Evolutionary conservation across 1,284 basidiomycete genomes (phyloP).

Genomic region (Schizophyllum amplum): DNA sequence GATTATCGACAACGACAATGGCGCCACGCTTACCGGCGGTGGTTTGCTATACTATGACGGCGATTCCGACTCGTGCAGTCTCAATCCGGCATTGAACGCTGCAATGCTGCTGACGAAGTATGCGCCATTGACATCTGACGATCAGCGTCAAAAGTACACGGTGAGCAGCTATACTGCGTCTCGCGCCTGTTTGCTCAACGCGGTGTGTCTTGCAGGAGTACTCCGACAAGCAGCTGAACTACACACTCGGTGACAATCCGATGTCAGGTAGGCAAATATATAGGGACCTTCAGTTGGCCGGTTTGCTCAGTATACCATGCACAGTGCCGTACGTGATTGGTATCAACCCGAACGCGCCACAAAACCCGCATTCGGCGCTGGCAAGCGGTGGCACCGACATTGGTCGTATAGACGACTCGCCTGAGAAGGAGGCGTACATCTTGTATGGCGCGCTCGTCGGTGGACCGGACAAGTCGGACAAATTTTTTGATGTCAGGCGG

Average conservation of each 20-base stretch:
- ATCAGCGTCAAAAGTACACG: conserved; percentile 16
- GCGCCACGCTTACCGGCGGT: conserved; percentile 40
- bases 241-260: conserved; percentile 79
- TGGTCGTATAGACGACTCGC: conserved; percentile 62
- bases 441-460: conserved; percentile 86
- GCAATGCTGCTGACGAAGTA: conserved; percentile 79
- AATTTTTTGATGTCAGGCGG: conserved; percentile 77
- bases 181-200: not conserved
- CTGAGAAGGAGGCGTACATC: conserved; percentile 62
- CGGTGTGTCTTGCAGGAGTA: conserved; percentile 37
- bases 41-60: conserved; percentile 76
- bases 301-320: not conserved
- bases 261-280: conserved; percentile 54
- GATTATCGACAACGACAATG: conserved; percentile 52
- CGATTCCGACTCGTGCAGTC: conserved; percentile 69
- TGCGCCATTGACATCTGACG: conserved; percentile 60
- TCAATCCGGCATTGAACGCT: conserved; percentile 83
- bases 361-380: conserved; percentile 83
- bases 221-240: conserved; percentile 72
- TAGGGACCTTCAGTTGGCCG: not conserved
- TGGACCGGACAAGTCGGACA: conserved; percentile 72
- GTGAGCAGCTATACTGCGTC: not conserved
- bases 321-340: conserved; percentile 76
- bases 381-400: conserved; percentile 77
- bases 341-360: conserved; percentile 80